These are phyloP conservation scores for Penicillium oxalicum DNA, from an alignment of 2,329 filamentous ascomycete genomes.

Conservation along the genomic window DNA sequence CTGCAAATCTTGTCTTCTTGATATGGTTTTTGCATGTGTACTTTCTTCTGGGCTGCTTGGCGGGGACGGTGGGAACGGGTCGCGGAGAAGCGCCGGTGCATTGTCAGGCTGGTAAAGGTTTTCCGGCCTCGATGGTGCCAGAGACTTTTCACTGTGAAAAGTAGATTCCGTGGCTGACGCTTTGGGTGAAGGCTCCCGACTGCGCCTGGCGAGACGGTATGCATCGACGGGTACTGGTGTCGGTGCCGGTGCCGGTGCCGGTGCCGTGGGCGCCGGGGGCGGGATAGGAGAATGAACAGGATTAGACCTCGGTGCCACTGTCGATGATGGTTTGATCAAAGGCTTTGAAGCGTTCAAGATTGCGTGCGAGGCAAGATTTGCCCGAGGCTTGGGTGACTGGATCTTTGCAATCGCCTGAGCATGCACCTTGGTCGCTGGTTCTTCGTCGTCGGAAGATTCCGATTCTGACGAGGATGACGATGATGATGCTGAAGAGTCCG, in stretches of 20 bases:
- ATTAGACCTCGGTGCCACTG: conserved; percentile 5
- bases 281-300: conserved; percentile 23
- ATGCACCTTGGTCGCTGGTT: conserved; percentile 2
- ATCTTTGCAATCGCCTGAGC: conserved; percentile 14
- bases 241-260: conserved; percentile 18
- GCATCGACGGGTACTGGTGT: conserved; percentile 23
- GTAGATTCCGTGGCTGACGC: conserved; percentile 19
- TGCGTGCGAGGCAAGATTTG: conserved; percentile 11
- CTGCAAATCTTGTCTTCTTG: conserved; percentile 20
- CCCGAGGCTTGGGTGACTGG: conserved; percentile 18
- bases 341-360: conserved; percentile 11
- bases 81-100: conserved; percentile 14
- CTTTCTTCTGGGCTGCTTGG: conserved; percentile 30
- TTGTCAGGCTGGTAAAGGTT: conserved; percentile 26
- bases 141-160: conserved; percentile 19
- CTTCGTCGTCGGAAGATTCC: conserved; percentile 14
- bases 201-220: conserved; percentile 25
- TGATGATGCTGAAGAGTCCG: conserved; percentile 6
- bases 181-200: conserved; percentile 16
- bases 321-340: conserved; percentile 3
- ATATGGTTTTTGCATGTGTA: conserved; percentile 16
- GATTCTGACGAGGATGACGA: conserved; percentile 15
- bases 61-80: conserved; percentile 29
- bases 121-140: conserved; percentile 31
- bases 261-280: conserved; percentile 20